phyloP scores from a whole-genome alignment of 1,284 basidiomycete genomes.

The Melampsora occidentalis region DNA sequence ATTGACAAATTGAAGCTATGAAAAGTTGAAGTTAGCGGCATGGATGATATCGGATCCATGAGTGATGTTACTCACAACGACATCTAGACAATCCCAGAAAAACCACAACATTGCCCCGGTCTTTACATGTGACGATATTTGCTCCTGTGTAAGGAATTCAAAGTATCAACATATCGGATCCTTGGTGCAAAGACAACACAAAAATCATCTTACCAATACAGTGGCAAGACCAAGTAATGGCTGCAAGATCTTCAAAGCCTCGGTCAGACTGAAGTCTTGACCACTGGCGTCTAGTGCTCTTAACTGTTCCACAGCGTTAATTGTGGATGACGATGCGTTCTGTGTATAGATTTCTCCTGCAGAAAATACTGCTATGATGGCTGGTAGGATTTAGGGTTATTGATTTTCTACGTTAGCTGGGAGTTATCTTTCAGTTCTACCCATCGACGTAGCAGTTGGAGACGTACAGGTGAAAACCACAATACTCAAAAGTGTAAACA shows the following conservation, averaged over 20 bases:
- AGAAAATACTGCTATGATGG: neutral
- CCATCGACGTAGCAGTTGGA: neutral
- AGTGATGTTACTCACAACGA: neutral
- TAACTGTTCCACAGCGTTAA: neutral
- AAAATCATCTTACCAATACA: neutral
- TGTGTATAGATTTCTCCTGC: neutral
- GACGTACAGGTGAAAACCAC: neutral
- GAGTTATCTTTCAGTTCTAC: neutral
- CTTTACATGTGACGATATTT: neutral
- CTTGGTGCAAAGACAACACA: neutral
- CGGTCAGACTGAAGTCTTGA: neutral
- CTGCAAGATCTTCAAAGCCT: neutral
- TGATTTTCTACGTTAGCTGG: neutral
- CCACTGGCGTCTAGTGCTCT: neutral
- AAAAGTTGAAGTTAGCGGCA: neutral
- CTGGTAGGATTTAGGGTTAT: neutral
- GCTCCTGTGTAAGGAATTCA: neutral
- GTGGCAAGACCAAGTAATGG: neutral
- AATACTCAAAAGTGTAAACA: neutral
- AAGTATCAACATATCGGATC: neutral
- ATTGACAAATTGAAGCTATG: neutral
- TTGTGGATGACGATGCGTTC: neutral
- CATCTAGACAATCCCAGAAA: slow-evolving; percentile 1
- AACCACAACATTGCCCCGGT: neutral
- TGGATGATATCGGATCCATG: neutral